Percentiles rank a stretch among this genome's conserved stretches.
phyloP scores from a whole-genome alignment of 495 filamentous ascomycete species.

The Bacidia rubella region DNA sequence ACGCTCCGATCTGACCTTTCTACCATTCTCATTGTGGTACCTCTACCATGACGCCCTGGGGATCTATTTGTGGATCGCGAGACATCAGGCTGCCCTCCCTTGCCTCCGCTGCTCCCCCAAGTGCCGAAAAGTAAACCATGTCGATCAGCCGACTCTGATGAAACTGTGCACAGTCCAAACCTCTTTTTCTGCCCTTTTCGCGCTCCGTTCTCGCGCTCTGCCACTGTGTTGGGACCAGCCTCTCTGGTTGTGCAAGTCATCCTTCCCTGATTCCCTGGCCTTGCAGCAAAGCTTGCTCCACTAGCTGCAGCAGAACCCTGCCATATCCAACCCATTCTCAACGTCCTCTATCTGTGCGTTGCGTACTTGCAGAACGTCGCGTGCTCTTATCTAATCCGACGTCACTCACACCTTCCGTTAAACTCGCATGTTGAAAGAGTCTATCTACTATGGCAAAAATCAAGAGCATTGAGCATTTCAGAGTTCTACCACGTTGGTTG shows the following conservation, averaged over 20 bases:
- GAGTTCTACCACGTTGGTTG: conserved; percentile 61
- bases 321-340: not conserved
- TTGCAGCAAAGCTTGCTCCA: not conserved
- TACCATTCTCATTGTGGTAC: not conserved
- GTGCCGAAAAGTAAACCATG: not conserved
- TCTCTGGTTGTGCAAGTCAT: too few relatives aligned
- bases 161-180: not conserved
- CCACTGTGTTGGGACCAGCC: not conserved
- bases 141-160: not conserved
- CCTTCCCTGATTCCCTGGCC: not conserved
- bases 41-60: not conserved
- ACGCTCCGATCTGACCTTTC: not conserved
- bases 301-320: not conserved
- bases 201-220: conserved; percentile 1
- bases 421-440: not conserved
- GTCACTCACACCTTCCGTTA: not conserved
- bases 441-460: conserved; percentile 46
- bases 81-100: not conserved
- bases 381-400: not conserved
- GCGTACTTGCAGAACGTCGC: not conserved
- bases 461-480: conserved; percentile 58
- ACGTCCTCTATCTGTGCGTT: not conserved
- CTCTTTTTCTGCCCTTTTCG: not conserved
- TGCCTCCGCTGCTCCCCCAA: not conserved
- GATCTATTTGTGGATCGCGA: not conserved